Conservation (phyloP, 1,139 yeast genomes). For the Geotrichum siamense region DNA sequence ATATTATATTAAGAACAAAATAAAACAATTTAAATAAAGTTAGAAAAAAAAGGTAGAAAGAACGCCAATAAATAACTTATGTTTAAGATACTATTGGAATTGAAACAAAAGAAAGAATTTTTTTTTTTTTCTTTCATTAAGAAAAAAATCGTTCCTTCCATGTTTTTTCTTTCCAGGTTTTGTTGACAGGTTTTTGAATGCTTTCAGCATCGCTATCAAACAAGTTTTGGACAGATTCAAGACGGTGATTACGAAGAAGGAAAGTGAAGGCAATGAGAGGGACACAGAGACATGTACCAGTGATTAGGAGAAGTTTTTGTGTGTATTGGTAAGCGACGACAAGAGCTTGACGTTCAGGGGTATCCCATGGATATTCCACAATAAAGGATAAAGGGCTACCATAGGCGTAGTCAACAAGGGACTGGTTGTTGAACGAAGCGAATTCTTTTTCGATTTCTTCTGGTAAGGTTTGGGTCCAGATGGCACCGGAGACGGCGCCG, state of each 20-base stretch:
- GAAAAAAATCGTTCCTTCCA: slow-evolving; percentile 10
- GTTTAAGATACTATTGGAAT: background rate
- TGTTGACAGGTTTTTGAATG: slow-evolving; percentile 3
- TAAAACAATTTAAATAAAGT: background rate
- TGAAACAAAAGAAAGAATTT: background rate
- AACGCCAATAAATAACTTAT: background rate
- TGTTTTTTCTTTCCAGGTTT: slow-evolving; percentile 12
- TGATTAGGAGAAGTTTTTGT: slow-evolving; percentile 51
- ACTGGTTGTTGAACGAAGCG: slow-evolving; percentile 18
- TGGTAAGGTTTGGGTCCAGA: slow-evolving; percentile 43
- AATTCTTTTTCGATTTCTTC: slow-evolving; percentile 26
- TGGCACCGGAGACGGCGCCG: slow-evolving; percentile 42
- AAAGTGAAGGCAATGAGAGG: slow-evolving; percentile 46
- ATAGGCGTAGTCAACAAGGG: slow-evolving; percentile 46
- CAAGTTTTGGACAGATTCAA: slow-evolving; percentile 34
- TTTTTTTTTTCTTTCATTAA: background rate
- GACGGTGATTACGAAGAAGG: slow-evolving; percentile 49
- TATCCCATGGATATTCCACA: slow-evolving; percentile 47
- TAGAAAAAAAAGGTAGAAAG: background rate
- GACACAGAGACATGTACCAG: slow-evolving; percentile 51
- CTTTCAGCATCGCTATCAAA: slow-evolving; percentile 36
- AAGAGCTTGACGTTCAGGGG: slow-evolving; percentile 50
- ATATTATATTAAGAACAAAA: background rate
- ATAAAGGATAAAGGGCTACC: slow-evolving; percentile 46
- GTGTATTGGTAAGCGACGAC: slow-evolving; percentile 53